phyloP scores from a whole-genome alignment of 345 rosid genomes.

The Brassica cretica region DNA sequence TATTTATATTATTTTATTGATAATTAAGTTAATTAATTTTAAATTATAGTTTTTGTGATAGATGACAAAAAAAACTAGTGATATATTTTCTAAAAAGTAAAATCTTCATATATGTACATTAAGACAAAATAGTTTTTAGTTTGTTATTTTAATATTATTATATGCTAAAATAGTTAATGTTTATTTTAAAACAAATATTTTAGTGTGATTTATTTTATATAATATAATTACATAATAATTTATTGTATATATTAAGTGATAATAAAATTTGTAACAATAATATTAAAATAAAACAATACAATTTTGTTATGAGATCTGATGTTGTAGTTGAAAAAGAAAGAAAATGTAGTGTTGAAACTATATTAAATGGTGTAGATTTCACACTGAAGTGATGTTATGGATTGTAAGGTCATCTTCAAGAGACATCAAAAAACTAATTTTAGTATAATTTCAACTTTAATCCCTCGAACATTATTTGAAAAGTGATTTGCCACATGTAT shows the following conservation, averaged over 20 bases:
- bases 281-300: not conserved
- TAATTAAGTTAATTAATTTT: not conserved
- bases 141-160: no score
- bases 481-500: no score
- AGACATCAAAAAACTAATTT: not conserved
- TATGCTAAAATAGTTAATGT: no score
- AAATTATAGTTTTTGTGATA: not conserved
- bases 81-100: not conserved
- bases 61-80: no score
- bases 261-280: not conserved
- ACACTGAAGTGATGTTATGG: not conserved
- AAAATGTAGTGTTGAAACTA: not conserved
- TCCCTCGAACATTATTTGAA: no score
- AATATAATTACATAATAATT: no score
- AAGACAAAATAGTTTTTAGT: not conserved
- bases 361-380: not conserved
- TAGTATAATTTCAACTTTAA: not conserved
- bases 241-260: not conserved
- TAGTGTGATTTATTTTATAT: not conserved
- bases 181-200: no score
- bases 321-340: not conserved
- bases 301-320: not conserved
- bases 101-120: not conserved
- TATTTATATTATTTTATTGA: not conserved
- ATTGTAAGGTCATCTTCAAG: not conserved